A percentile compares a stretch with the other conserved stretches of the same genome.
phyloP scores from a whole-genome alignment of 2,329 filamentous ascomycete species.

The Pestalotiopsis sp. region DNA sequence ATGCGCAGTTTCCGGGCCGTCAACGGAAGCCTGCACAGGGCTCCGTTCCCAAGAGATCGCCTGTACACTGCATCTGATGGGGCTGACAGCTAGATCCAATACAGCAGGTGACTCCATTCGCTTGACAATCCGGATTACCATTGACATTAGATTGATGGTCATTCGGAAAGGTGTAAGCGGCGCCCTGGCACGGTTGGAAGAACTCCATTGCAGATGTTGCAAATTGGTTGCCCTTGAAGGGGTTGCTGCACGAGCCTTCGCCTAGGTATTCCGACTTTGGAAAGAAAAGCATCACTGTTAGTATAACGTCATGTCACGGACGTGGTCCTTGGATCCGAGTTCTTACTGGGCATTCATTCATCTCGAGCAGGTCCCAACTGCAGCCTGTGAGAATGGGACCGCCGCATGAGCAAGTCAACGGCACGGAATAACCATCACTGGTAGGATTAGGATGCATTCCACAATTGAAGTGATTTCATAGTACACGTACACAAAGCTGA shows the following conservation, averaged over 20 bases:
- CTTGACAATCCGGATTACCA: background rate
- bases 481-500: slow-evolving; percentile 8
- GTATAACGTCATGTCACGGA: background rate
- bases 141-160: slow-evolving; percentile 3
- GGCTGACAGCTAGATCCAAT: background rate
- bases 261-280: background rate
- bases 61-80: background rate
- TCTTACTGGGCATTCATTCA: background rate
- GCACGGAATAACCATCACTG: slow-evolving; percentile 1
- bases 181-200: slow-evolving; percentile 1
- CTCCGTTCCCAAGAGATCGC: background rate
- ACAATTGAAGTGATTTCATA: background rate
- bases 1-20: background rate
- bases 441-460: background rate
- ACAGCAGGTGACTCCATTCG: background rate
- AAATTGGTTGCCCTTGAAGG: background rate
- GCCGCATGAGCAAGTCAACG: slow-evolving; percentile 1
- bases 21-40: background rate
- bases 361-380: slow-evolving; percentile 2
- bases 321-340: background rate
- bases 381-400: slow-evolving; percentile 1
- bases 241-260: slow-evolving; percentile 1
- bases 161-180: slow-evolving; percentile 3
- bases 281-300: background rate
- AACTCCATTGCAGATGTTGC: background rate